phyloP scores from a whole-genome alignment of 306 rosid species.

The Rosa rugosa region DNA sequence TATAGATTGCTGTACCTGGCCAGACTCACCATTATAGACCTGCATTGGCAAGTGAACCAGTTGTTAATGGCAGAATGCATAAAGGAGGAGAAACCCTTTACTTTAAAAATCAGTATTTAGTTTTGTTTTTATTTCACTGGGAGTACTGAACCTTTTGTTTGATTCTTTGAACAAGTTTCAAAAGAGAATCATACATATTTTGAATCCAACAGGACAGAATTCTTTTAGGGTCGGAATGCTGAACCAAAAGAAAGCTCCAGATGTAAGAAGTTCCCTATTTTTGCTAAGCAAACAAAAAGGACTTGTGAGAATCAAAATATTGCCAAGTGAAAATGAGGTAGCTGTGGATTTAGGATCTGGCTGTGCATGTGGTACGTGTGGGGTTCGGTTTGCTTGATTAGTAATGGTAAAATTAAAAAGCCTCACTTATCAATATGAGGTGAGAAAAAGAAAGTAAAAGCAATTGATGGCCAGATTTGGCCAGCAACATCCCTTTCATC shows the following conservation, averaged over 20 bases:
- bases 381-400: constrained; percentile 39
- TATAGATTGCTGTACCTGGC: constrained; percentile 3
- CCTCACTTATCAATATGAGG: background rate
- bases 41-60: constrained; percentile 19
- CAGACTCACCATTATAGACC: constrained; percentile 14
- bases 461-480: constrained; percentile 39
- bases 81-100: background rate
- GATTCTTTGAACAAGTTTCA: background rate
- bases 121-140: background rate
- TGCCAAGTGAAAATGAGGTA: constrained; percentile 40
- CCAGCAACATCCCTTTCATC: constrained; percentile 34
- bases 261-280: constrained; percentile 24
- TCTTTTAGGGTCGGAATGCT: background rate
- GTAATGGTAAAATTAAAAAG: constrained; percentile 31
- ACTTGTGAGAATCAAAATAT: constrained; percentile 34
- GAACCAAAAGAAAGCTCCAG: constrained; percentile 2
- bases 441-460: constrained; percentile 22
- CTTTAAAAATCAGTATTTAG: background rate
- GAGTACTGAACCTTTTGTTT: background rate
- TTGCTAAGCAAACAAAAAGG: constrained; percentile 41
- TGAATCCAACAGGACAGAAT: background rate
- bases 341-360: constrained; percentile 38
- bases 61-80: background rate
- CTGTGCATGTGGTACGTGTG: constrained; percentile 32
- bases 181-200: background rate